These are phyloP conservation scores for Vishniacozyma victoriae DNA, from an alignment of 768 basidiomycete genomes.

Conservation along the genomic window DNA sequence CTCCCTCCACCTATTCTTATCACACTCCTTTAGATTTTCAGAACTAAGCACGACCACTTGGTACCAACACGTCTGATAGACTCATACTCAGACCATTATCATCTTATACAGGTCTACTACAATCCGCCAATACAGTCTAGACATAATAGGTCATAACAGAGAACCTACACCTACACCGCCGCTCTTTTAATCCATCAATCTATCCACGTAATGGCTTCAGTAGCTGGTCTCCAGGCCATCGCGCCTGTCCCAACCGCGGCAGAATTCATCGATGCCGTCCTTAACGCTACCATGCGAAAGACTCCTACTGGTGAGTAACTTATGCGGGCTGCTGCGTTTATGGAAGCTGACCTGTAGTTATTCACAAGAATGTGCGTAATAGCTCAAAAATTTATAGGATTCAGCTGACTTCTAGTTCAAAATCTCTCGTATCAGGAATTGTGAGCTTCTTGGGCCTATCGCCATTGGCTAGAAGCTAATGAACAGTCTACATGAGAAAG, in stretches of 20 bases:
- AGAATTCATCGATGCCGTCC: slow-evolving; percentile 64
- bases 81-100: too few species aligned
- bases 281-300: slow-evolving; percentile 74
- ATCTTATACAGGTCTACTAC: too few species aligned
- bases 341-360: slow-evolving; percentile 53
- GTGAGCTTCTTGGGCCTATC: slow-evolving; percentile 1
- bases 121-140: too few species aligned
- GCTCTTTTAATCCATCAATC: neutral
- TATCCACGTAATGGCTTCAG: slow-evolving; percentile 27
- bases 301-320: slow-evolving; percentile 68
- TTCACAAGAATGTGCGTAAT: slow-evolving; percentile 77
- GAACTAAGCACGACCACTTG: too few species aligned
- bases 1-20: too few species aligned
- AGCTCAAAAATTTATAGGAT: neutral
- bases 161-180: too few species aligned
- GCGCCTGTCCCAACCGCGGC: slow-evolving; percentile 95
- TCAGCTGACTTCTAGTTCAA: slow-evolving; percentile 57
- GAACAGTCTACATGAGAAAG: slow-evolving; percentile 80
- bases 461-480: slow-evolving; percentile 9
- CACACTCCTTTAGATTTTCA: too few species aligned
- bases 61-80: too few species aligned
- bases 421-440: slow-evolving; percentile 91
- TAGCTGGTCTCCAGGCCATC: slow-evolving; percentile 78
- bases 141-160: too few species aligned
- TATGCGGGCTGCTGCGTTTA: slow-evolving; percentile 37